Base-by-base conservation (phyloP, 495 filamentous ascomycete species). In the Endocarpon pusillum region DNA sequence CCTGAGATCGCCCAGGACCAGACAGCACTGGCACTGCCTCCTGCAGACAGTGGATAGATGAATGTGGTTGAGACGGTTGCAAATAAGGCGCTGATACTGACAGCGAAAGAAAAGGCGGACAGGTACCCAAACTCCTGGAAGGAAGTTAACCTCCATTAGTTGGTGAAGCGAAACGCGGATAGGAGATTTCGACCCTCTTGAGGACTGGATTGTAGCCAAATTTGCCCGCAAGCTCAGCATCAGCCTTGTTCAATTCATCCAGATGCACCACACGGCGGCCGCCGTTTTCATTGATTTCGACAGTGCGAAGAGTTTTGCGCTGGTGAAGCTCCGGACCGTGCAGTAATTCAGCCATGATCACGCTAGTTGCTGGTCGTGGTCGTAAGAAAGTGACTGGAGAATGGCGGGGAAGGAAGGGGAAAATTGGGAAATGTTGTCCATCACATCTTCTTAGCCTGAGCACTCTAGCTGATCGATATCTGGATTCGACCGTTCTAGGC, bases 1-100 rank as follows among this genome's bases (percentile, higher is more conserved):
- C 72, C 72, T n/a, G 66, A 69, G 21, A 76, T 64, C 7, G 73
- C 44, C 72, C 72, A 76, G 45, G 61, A 73, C 73, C 72, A 78
- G 31, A 78, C 61, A 11, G 64, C 68, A 21, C 69, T 57, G 19
- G 69, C 62, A 14, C 66, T 59, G 8, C 73, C 71, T 27, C 72
- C 72, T 4, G 73, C 71, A 35, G 60, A 50, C 19, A 75, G 58
- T 1, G 70, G 69, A 44, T 71, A 75, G 5, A 55, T 55, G 52
- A 73, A 66, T 22, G 72, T 75, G 1, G 71, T 74, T 47, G 68
- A 64, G 40, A 73, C 58, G 3, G 67, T 71, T 14, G 69, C 52
- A 42, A 73, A 76, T 9, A 75, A 53, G 14, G 71, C 71, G 26
- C 57, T 63, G 43, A 77, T 71, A 43, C 59, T 66, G 51, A 78